Evolutionary conservation across 2,329 filamentous ascomycete genomes (phyloP).

Genomic region (Claviceps sp.): DNA sequence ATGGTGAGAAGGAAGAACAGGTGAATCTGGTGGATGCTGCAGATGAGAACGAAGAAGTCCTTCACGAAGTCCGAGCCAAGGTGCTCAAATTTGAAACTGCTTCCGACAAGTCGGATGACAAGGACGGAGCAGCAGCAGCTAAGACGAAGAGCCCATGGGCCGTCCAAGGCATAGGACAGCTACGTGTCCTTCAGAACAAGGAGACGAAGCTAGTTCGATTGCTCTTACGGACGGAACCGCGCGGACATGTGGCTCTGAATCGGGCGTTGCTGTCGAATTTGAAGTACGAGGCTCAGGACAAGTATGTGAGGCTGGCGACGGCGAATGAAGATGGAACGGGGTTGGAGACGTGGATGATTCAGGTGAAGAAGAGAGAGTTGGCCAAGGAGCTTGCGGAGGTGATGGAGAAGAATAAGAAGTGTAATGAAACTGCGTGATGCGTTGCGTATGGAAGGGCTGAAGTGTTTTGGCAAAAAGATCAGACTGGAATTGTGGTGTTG

Average conservation of each 20-base stretch:
- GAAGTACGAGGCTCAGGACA: constrained; percentile 47
- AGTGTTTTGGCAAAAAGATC: too few relatives aligned
- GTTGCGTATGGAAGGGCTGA: background rate
- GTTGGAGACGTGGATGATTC: constrained; percentile 57
- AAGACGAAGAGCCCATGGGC: constrained; percentile 49
- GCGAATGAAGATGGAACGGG: constrained; percentile 44
- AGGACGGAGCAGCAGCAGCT: constrained; percentile 21
- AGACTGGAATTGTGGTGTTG: too few relatives aligned
- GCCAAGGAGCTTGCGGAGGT: constrained; percentile 38
- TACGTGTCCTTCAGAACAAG: constrained; percentile 64
- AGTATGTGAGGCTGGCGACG: constrained; percentile 46
- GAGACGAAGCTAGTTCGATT: constrained; percentile 52
- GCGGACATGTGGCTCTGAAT: constrained; percentile 63
- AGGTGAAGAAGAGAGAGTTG: constrained; percentile 51
- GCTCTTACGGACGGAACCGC: constrained; percentile 60
- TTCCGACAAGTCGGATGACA: constrained; percentile 23
- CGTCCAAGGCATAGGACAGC: constrained; percentile 55
- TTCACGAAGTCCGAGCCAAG: constrained; percentile 60
- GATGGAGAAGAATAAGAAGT: constrained; percentile 40
- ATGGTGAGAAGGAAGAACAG: constrained; percentile 50
- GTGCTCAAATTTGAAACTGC: constrained; percentile 46
- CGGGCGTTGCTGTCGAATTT: constrained; percentile 47
- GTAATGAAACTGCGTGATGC: constrained; percentile 35
- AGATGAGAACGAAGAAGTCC: constrained; percentile 57
- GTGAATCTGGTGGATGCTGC: constrained; percentile 55